Conservation (phyloP, 2,329 filamentous ascomycete genomes). For the Calonectria pteridis region DNA sequence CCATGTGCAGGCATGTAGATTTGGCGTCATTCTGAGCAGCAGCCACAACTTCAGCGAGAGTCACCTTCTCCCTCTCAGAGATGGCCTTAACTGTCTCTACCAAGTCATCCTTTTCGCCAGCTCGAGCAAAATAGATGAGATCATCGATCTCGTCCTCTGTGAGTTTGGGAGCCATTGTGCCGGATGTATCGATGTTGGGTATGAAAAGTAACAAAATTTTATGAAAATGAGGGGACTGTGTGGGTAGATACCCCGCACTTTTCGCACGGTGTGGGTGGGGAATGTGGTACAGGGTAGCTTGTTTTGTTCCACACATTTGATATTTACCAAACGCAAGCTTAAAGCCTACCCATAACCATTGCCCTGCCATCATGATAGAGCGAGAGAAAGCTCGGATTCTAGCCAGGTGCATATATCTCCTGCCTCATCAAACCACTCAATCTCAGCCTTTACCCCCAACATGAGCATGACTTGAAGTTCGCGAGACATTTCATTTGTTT, state of each 20-base stretch:
- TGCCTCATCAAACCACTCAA: constrained; percentile 74
- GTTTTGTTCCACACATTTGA: not conserved
- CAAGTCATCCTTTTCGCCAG: constrained; percentile 80
- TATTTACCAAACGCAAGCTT: not conserved
- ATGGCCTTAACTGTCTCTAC: constrained; percentile 69
- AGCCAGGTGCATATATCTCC: constrained; percentile 66
- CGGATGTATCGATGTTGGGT: constrained; percentile 27
- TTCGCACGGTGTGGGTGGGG: constrained; percentile 49
- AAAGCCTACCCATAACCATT: not conserved
- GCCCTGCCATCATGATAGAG: constrained; percentile 6
- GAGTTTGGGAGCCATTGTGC: constrained; percentile 65
- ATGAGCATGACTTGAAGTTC: constrained; percentile 81
- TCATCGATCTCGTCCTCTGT: constrained; percentile 90
- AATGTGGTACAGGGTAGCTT: constrained; percentile 39
- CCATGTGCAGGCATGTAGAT: constrained; percentile 91
- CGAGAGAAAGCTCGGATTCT: constrained; percentile 53
- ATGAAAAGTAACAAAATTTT: constrained; percentile 47
- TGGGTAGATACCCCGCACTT: constrained; percentile 47
- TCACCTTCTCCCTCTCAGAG: constrained; percentile 69
- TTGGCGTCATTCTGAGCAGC: constrained; percentile 80
- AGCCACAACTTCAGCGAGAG: constrained; percentile 73
- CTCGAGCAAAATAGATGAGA: constrained; percentile 87
- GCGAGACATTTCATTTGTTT: constrained; percentile 56
- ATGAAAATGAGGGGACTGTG: constrained; percentile 56
- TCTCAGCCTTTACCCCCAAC: constrained; percentile 81